A percentile compares a stretch with the other conserved stretches of the same genome.
Evolutionary conservation across 2,329 filamentous ascomycete species (phyloP).

Genomic region (Hymenoscyphus infarciens): DNA sequence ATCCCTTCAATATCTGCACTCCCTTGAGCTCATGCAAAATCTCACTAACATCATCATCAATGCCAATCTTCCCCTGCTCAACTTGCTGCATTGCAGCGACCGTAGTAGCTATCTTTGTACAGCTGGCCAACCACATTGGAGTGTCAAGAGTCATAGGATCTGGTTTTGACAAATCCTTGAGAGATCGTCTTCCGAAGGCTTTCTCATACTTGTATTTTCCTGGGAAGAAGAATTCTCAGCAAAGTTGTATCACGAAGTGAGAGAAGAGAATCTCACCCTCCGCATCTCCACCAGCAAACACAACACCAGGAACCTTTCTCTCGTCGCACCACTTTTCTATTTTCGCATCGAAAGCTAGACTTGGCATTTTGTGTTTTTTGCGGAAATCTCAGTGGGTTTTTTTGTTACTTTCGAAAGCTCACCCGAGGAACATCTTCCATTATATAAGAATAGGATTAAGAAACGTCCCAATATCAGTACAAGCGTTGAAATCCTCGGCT

Average conservation of each 20-base stretch:
- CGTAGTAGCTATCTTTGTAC: constrained; percentile 52
- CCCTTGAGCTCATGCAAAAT: constrained; percentile 31
- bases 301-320: constrained; percentile 23
- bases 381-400: not conserved
- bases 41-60: constrained; percentile 43
- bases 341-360: constrained; percentile 21
- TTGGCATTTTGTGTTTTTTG: constrained; percentile 15
- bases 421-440: not conserved
- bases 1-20: constrained; percentile 28
- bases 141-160: constrained; percentile 58
- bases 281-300: constrained; percentile 21
- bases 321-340: constrained; percentile 21
- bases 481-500: no score
- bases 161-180: constrained; percentile 50
- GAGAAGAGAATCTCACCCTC: constrained; percentile 18
- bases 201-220: constrained; percentile 38
- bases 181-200: constrained; percentile 36
- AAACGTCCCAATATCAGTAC: no score
- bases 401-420: no score
- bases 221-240: constrained; percentile 15
- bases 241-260: not conserved
- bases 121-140: constrained; percentile 58
- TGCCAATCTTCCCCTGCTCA: constrained; percentile 45
- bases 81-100: constrained; percentile 56
- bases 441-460: not conserved